phyloP scores from a whole-genome alignment of 805 yeast species.

The Hanseniaspora lachancei region DNA sequence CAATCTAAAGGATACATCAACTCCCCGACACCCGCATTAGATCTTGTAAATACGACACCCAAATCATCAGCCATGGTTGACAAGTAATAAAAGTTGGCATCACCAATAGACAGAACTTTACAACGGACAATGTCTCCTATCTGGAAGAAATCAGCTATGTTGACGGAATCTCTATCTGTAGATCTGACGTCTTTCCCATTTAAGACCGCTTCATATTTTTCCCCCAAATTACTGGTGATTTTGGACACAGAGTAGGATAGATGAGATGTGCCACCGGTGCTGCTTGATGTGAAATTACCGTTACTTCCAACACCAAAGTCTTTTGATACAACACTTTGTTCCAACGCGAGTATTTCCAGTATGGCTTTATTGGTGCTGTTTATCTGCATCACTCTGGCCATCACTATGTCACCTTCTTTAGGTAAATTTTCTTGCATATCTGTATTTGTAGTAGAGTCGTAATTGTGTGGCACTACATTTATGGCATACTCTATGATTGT shows the following conservation, averaged over 20 bases:
- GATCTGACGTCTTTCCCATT: slow-evolving; percentile 80
- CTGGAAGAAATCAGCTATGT: slow-evolving; percentile 60
- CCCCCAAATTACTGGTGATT: slow-evolving; percentile 64
- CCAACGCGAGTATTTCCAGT: slow-evolving; percentile 63
- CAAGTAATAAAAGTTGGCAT: slow-evolving; percentile 80
- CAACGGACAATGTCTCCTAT: slow-evolving; percentile 94
- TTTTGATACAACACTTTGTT: slow-evolving; percentile 41
- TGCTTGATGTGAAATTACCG: slow-evolving; percentile 30
- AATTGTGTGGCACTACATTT: slow-evolving; percentile 22
- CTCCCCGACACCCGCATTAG: slow-evolving; percentile 53
- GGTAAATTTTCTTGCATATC: slow-evolving; percentile 47
- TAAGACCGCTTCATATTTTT: slow-evolving; percentile 74
- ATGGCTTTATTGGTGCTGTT: slow-evolving; percentile 50
- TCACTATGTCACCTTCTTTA: slow-evolving; percentile 68
- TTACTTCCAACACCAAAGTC: slow-evolving; percentile 60
- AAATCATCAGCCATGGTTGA: slow-evolving; percentile 81
- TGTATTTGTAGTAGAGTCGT: slow-evolving; percentile 16
- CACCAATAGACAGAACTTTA: slow-evolving; percentile 70
- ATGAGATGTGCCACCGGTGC: slow-evolving; percentile 48
- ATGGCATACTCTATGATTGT: slow-evolving; percentile 19
- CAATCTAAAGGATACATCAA: slow-evolving; percentile 84
- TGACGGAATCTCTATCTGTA: slow-evolving; percentile 79
- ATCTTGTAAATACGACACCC: slow-evolving; percentile 83
- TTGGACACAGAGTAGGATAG: slow-evolving; percentile 32
- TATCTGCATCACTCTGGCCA: slow-evolving; percentile 60